These are phyloP conservation scores for Ilex aquifolium DNA, from an alignment of 257 asterid species.

Conservation along the genomic window DNA sequence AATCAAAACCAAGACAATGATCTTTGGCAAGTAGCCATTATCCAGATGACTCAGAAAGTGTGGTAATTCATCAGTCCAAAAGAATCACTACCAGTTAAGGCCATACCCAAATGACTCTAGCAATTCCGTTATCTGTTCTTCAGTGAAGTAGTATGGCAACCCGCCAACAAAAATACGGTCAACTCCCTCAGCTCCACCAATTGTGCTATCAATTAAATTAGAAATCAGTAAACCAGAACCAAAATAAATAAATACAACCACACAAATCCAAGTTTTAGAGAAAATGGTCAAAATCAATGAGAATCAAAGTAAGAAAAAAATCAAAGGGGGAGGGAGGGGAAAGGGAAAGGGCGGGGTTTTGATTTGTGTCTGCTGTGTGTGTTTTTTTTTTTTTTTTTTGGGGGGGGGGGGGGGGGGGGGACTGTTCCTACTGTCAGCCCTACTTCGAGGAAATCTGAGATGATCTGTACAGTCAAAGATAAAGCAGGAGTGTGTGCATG, in stretches of 20 bases:
- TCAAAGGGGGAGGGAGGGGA: too few relatives aligned
- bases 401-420: too few relatives aligned
- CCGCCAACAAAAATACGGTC: conserved; percentile 59
- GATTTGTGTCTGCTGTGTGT: too few relatives aligned
- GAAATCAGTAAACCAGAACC: conserved; percentile 7
- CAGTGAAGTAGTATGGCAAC: conserved; percentile 56
- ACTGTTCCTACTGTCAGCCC: too few relatives aligned
- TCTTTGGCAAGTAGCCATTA: too few relatives aligned
- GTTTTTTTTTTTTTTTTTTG: too few relatives aligned
- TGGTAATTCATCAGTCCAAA: conserved; percentile 2
- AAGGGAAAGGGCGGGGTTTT: too few relatives aligned
- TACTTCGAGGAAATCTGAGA: too few relatives aligned
- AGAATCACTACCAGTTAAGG: not conserved
- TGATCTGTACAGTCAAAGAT: too few relatives aligned
- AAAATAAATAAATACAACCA: not conserved
- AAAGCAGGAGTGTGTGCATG: too few relatives aligned
- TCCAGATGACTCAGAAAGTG: not conserved
- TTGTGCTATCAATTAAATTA: conserved; percentile 31
- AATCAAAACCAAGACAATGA: too few relatives aligned
- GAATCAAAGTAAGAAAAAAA: not conserved
- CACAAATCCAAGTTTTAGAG: not conserved
- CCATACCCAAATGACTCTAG: conserved; percentile 56
- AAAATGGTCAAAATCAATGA: conserved; percentile 7
- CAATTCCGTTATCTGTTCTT: conserved; percentile 48
- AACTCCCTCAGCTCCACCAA: conserved; percentile 44